Conservation (phyloP, 352 stramenopile genomes). For the Phytophthora citrophthora region DNA sequence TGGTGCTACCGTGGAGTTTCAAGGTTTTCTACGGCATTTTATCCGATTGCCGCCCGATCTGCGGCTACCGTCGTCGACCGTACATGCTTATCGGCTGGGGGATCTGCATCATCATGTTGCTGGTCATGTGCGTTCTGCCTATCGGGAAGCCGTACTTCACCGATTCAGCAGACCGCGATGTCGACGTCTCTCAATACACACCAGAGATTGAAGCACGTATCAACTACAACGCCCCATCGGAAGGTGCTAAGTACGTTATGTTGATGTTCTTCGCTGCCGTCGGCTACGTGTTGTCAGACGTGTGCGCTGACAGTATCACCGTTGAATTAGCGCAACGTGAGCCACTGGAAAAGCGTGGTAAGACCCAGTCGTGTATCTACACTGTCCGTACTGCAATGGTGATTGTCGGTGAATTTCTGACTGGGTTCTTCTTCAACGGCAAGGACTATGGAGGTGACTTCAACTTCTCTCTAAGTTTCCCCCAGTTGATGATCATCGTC, state of each 20-base stretch:
- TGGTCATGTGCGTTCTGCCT: slow-evolving; percentile 46
- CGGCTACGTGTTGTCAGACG: slow-evolving; percentile 31
- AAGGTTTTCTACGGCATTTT: slow-evolving; percentile 5
- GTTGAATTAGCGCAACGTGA: slow-evolving; percentile 59
- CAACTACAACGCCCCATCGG: slow-evolving; percentile 41
- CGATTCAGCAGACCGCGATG: slow-evolving; percentile 14
- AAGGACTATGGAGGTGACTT: slow-evolving; percentile 29
- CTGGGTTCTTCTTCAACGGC: slow-evolving; percentile 57
- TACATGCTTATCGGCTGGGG: slow-evolving; percentile 65
- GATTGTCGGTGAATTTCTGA: slow-evolving; percentile 44
- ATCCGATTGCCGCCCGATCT: slow-evolving; percentile 46
- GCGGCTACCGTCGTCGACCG: slow-evolving; percentile 57
- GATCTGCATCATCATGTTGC: slow-evolving; percentile 48
- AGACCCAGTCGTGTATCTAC: slow-evolving; percentile 57
- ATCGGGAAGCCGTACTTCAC: slow-evolving; percentile 60
- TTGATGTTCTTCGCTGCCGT: slow-evolving; percentile 29
- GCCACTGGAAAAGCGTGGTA: slow-evolving; percentile 47
- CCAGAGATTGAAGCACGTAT: slow-evolving; percentile 29
- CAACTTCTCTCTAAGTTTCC: slow-evolving; percentile 28
- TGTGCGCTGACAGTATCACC: slow-evolving; percentile 46
- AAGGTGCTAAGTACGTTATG: slow-evolving; percentile 36
- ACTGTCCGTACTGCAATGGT: slow-evolving; percentile 39
- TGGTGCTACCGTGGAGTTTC: slow-evolving; percentile 4
- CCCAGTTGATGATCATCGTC: slow-evolving; percentile 48
- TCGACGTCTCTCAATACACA: slow-evolving; percentile 26